phyloP scores from a whole-genome alignment of 257 asterid genomes.

The Euphrasia confusa region DNA sequence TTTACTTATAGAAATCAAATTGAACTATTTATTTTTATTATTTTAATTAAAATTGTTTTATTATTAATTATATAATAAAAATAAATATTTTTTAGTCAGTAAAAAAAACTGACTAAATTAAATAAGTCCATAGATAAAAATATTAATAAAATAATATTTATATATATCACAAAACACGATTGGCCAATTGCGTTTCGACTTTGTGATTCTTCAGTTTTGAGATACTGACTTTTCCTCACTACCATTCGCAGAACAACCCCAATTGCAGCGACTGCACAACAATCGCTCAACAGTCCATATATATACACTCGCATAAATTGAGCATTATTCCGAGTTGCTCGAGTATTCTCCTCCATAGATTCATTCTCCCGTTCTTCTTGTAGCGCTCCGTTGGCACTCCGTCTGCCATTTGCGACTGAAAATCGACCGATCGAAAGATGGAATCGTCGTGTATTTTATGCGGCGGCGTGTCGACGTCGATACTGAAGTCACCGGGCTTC shows the following conservation, averaged over 20 bases:
- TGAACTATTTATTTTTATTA: no score
- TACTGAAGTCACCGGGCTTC: constrained; percentile 35
- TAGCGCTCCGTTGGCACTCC: not conserved
- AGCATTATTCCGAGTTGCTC: no score
- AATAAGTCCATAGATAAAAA: no score
- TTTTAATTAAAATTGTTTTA: no score
- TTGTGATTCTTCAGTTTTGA: constrained; percentile 5
- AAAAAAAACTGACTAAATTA: no score
- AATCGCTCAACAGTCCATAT: not conserved
- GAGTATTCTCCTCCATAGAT: not conserved
- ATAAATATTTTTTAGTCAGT: no score
- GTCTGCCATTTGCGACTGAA: not conserved
- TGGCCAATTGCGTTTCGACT: not conserved
- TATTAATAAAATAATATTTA: no score
- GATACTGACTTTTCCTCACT: not conserved
- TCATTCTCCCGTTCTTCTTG: not conserved
- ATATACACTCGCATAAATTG: no score
- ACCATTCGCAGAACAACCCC: not conserved
- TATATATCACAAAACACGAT: no score
- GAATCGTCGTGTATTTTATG: constrained; percentile 55
- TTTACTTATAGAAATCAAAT: no score
- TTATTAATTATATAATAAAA: no score
- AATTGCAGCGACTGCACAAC: not conserved
- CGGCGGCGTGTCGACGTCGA: constrained; percentile 53
- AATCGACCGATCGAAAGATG: constrained; percentile 30